A percentile compares a stretch with the other conserved stretches of the same genome.
Conservation (phyloP, 495 filamentous ascomycete genomes). For the Aspergillus incahuasiensis region DNA sequence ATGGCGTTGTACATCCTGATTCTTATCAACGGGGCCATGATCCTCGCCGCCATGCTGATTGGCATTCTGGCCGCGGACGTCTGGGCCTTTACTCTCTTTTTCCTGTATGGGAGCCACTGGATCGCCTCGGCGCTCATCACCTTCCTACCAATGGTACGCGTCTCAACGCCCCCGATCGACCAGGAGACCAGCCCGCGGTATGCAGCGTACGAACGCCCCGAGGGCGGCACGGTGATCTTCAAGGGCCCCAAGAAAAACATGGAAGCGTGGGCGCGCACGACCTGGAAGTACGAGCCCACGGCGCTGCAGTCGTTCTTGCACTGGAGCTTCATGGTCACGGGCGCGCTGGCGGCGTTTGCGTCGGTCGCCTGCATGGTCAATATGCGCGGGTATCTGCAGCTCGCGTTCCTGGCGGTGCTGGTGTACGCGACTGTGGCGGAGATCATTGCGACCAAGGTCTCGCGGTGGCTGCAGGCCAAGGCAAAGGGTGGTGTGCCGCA, state of each 20-base stretch:
- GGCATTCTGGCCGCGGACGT: constrained; percentile 23
- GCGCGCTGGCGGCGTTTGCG: constrained; percentile 22
- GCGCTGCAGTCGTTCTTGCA: constrained; percentile 14
- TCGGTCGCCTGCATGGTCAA: constrained; percentile 33
- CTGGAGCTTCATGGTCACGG: constrained; percentile 22
- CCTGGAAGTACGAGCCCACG: constrained; percentile 24
- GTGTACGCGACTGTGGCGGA: constrained; percentile 26
- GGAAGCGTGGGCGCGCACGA: constrained; percentile 27
- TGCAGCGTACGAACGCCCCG: constrained; percentile 27
- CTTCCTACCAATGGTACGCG: constrained; percentile 18
- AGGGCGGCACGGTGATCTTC: constrained; percentile 31
- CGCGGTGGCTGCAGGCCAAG: constrained; percentile 20
- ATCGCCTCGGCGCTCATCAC: constrained; percentile 19
- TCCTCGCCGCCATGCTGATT: constrained; percentile 20
- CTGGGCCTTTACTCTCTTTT: constrained; percentile 26
- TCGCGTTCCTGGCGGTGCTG: constrained; percentile 23
- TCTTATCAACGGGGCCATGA: constrained; percentile 22
- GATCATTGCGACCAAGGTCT: constrained; percentile 22
- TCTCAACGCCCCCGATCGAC: constrained; percentile 13
- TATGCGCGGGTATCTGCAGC: constrained; percentile 25
- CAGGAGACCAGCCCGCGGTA: constrained; percentile 7
- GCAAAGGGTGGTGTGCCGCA: constrained; percentile 12
- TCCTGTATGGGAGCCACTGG: constrained; percentile 26
- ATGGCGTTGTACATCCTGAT: constrained; percentile 16
- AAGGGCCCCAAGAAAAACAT: constrained; percentile 25